Conservation (phyloP, 2,329 filamentous ascomycete genomes). For the Clonostachys solani region DNA sequence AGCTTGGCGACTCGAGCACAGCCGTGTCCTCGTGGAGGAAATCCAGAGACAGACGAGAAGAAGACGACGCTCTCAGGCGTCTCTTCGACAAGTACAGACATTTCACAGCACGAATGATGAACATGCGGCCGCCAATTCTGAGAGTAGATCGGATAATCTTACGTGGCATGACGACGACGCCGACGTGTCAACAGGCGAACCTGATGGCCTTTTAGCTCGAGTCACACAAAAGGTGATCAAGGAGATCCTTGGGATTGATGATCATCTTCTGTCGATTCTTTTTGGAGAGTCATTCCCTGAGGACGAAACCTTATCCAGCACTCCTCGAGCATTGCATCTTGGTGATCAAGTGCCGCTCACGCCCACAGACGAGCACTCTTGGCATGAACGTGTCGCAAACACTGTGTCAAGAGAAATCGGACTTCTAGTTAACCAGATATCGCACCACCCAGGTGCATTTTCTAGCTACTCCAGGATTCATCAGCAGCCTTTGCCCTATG, state of each 20-base stretch:
- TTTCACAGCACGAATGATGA: constrained; percentile 17
- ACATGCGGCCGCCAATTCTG: constrained; percentile 13
- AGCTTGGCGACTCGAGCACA: constrained; percentile 88
- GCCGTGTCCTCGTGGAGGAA: constrained; percentile 77
- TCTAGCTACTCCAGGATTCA: constrained; percentile 70
- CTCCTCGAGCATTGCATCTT: constrained; percentile 35
- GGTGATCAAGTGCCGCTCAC: constrained; percentile 16
- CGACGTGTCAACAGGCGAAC: constrained; percentile 38
- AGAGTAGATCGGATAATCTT: constrained; percentile 29
- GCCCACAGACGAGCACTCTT: constrained; percentile 38
- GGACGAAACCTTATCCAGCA: constrained; percentile 40
- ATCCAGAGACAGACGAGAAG: constrained; percentile 80
- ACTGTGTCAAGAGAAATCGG: constrained; percentile 85
- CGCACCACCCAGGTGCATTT: constrained; percentile 80
- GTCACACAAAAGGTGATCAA: constrained; percentile 83
- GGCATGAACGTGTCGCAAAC: constrained; percentile 78
- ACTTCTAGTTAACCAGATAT: constrained; percentile 75
- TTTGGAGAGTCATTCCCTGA: constrained; percentile 74
- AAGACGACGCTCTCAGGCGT: constrained; percentile 58
- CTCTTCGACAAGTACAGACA: constrained; percentile 21
- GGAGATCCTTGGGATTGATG: constrained; percentile 88
- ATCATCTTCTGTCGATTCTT: constrained; percentile 77
- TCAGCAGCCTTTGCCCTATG: constrained; percentile 67
- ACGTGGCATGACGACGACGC: constrained; percentile 51
- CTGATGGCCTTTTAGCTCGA: constrained; percentile 70